Evolutionary conservation across 2,329 filamentous ascomycete genomes (phyloP).

Genomic region (Mycogone perniciosa): DNA sequence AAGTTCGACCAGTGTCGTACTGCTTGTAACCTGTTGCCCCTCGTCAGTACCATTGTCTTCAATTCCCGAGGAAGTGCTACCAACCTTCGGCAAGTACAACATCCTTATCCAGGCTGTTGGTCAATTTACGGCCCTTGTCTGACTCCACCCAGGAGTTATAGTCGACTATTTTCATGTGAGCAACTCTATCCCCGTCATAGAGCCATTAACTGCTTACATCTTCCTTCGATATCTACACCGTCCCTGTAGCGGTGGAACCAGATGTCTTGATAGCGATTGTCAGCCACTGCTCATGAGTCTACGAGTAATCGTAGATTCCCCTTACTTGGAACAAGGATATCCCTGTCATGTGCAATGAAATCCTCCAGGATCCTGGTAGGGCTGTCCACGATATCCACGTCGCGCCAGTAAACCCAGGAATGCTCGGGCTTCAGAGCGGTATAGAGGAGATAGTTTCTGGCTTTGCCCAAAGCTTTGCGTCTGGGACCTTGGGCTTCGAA

Average conservation of each 20-base stretch:
- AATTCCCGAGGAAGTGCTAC: slow-evolving; percentile 5
- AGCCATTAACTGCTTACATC: slow-evolving; percentile 58
- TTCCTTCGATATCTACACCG: slow-evolving; percentile 81
- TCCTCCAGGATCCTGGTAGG: slow-evolving; percentile 85
- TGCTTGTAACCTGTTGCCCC: slow-evolving; percentile 72
- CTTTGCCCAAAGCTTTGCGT: slow-evolving; percentile 81
- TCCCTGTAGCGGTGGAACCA: slow-evolving; percentile 92
- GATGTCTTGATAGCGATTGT: slow-evolving; percentile 56
- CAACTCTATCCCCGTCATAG: neutral
- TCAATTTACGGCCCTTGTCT: slow-evolving; percentile 70
- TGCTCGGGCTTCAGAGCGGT: slow-evolving; percentile 86
- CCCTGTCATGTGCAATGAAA: slow-evolving; percentile 87
- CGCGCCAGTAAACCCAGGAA: slow-evolving; percentile 98
- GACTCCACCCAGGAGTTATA: slow-evolving; percentile 99
- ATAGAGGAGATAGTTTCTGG: slow-evolving; percentile 84
- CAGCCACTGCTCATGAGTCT: slow-evolving; percentile 16
- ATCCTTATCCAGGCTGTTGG: slow-evolving; percentile 68
- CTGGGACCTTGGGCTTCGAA: slow-evolving; percentile 85
- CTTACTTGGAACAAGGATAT: slow-evolving; percentile 92
- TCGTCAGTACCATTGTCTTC: slow-evolving; percentile 15
- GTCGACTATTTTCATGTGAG: slow-evolving; percentile 56
- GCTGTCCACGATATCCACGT: slow-evolving; percentile 92
- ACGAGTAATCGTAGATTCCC: slow-evolving; percentile 16
- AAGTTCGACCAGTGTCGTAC: slow-evolving; percentile 80
- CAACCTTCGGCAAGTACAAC: slow-evolving; percentile 83